phyloP scores from a whole-genome alignment of 805 yeast genomes.

The Cyberlindnera saturnus region DNA sequence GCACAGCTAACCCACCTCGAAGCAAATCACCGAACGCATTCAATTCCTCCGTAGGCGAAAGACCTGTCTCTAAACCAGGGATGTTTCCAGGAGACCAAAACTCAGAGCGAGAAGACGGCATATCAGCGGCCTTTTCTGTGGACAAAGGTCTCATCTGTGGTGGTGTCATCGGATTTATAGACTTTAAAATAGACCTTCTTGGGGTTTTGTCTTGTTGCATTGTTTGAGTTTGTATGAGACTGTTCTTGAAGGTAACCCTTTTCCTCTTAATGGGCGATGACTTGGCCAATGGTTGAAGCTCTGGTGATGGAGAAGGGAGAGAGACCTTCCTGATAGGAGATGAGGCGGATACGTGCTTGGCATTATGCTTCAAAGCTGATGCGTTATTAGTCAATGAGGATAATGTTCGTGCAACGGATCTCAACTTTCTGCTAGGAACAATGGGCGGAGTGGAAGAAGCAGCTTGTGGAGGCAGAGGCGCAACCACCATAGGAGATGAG shows the following conservation, averaged over 20 bases:
- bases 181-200: slow-evolving; percentile 18
- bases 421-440: too few relatives aligned
- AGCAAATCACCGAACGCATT: slow-evolving; percentile 12
- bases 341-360: slow-evolving; percentile 2
- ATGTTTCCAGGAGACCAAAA: slow-evolving; percentile 25
- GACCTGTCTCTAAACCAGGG: slow-evolving; percentile 7
- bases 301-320: slow-evolving; percentile 23
- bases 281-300: slow-evolving; percentile 5
- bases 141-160: slow-evolving; percentile 9
- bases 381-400: too few relatives aligned
- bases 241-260: slow-evolving; percentile 15
- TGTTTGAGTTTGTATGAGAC: slow-evolving; percentile 5
- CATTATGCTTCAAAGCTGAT: too few relatives aligned
- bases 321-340: slow-evolving; percentile 15
- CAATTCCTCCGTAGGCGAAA: slow-evolving; percentile 6
- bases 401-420: too few relatives aligned
- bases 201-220: slow-evolving; percentile 12
- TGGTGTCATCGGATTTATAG: slow-evolving; percentile 1
- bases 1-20: slow-evolving; percentile 18
- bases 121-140: neutral
- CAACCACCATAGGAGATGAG: too few relatives aligned
- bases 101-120: slow-evolving; percentile 5
- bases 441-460: too few relatives aligned
- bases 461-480: too few relatives aligned
- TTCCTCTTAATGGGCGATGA: slow-evolving; percentile 21